These are phyloP conservation scores for Acaromyces ingoldii DNA, from an alignment of 1,284 basidiomycete species.

Conservation along the genomic window DNA sequence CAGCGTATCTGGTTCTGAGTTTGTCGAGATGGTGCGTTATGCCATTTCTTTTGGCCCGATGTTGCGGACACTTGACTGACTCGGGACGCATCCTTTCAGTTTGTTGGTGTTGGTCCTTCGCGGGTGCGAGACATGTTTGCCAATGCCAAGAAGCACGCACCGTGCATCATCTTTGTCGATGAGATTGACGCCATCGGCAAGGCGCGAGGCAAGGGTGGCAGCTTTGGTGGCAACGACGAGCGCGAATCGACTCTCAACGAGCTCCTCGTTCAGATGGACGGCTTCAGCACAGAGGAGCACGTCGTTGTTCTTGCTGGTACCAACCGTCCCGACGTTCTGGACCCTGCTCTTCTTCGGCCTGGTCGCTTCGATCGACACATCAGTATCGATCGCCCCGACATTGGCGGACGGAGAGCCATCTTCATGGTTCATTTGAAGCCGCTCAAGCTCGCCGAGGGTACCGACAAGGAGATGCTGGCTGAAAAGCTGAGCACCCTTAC, in stretches of 20 bases:
- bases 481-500: conserved; percentile 88
- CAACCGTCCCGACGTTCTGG: conserved; percentile 92
- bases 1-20: conserved; percentile 96
- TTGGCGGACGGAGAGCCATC: conserved; percentile 86
- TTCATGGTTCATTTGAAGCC: conserved; percentile 89
- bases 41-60: too few species aligned
- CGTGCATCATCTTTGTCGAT: conserved; percentile 73
- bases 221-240: conserved; percentile 93
- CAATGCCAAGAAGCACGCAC: conserved; percentile 93
- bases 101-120: conserved; percentile 96
- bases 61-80: too few species aligned
- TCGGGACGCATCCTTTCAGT: too few species aligned
- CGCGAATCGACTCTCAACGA: conserved; percentile 97
- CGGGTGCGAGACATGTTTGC: conserved; percentile 96
- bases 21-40: conserved; percentile 81
- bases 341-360: conserved; percentile 88
- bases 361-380: conserved; percentile 98
- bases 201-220: conserved; percentile 79
- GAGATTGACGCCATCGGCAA: conserved; percentile 87
- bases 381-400: conserved; percentile 89
- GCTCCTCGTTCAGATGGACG: conserved; percentile 98
- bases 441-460: conserved; percentile 56
- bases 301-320: conserved; percentile 95
- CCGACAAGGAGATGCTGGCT: conserved; percentile 51
- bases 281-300: conserved; percentile 91